Evolutionary conservation across 2,329 filamentous ascomycete species (phyloP), one percentile per base, ranked within the genome.

Genomic region (Colletotrichum graminicola): DNA sequence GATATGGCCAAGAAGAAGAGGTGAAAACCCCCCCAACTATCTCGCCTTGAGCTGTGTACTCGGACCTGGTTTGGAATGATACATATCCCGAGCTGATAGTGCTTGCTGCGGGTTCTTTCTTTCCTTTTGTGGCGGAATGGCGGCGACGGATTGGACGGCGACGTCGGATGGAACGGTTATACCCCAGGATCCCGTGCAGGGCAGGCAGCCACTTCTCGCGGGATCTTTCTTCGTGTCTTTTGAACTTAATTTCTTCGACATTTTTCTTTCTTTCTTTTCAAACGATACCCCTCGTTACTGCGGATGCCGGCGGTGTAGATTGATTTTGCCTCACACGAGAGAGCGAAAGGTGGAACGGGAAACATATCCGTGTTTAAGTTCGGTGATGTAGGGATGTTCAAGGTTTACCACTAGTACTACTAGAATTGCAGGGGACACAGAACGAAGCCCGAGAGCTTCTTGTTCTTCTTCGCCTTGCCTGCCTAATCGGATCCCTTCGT

Each of bases 1-100:
- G 85, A 89, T 29, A 78, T 79, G 2, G 79, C 67, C 73, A 86
- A 79, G 82, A 84, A 79, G 80, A 88, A 82, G 81, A 82, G 80
- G 78, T 86, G 75, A 82, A 79, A 11, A 8, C 12, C 8, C 8
- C 52, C 36, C 16, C 18, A 36, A 45, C 0, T 4, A 34, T 16
- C n/a, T 26, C n/a, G 12, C 26, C 3, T 57, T 16, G 5, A 5
- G n/a, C 5, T 39, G n/a, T 8, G 21, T 21, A 16, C 34, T 26
- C 55, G n/a, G n/a, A 18, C 32, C 16, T 41, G 55, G n/a, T 39
- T 3, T 41, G n/a, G 54, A 16, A 56, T 23, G 54, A 6, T 23
- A 3, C 10, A 39, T 39, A 5, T 36, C n/a, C 39, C 12, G 7
- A 7, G 8, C 7, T 32, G 26, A 26, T 21, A 11, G 32, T 52